These are phyloP conservation scores for Globomyces sp. DNA, from an alignment of 371 early-diverging fungal species.

Conservation along the genomic window DNA sequence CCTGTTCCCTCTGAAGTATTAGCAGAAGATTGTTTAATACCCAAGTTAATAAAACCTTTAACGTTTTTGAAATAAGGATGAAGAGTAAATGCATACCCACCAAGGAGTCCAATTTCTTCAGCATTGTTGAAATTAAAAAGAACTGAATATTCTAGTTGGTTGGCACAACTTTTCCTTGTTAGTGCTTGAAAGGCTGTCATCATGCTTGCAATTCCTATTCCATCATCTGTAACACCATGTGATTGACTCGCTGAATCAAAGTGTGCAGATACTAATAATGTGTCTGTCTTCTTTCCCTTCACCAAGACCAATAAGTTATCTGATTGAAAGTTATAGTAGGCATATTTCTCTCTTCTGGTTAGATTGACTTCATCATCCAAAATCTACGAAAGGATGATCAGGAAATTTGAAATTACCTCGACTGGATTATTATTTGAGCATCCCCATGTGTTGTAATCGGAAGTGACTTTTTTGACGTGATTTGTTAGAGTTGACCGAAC, in stretches of 20 bases:
- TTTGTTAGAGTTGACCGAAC: background rate
- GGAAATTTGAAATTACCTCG: no score
- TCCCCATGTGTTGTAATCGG: no score
- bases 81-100: slow-evolving; percentile 63
- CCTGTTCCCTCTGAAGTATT: slow-evolving; percentile 26
- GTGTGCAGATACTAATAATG: slow-evolving; percentile 51
- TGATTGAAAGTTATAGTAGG: slow-evolving; percentile 30
- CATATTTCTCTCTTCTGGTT: slow-evolving; percentile 10
- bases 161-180: slow-evolving; percentile 18
- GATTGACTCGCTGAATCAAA: slow-evolving; percentile 67
- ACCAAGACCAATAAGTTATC: slow-evolving; percentile 40
- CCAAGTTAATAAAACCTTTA: slow-evolving; percentile 71
- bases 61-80: slow-evolving; percentile 69
- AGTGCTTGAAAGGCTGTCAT: slow-evolving; percentile 45
- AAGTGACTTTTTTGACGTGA: no score
- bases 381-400: no score
- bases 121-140: slow-evolving; percentile 81
- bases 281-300: slow-evolving; percentile 9
- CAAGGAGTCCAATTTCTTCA: slow-evolving; percentile 66
- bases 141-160: slow-evolving; percentile 52
- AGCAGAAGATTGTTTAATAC: background rate
- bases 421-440: no score
- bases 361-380: background rate
- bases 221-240: slow-evolving; percentile 80
- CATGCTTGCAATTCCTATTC: slow-evolving; percentile 64